These are phyloP conservation scores for Rheum nobile DNA, from an alignment of 148 eudicot genomes.

Conservation along the genomic window DNA sequence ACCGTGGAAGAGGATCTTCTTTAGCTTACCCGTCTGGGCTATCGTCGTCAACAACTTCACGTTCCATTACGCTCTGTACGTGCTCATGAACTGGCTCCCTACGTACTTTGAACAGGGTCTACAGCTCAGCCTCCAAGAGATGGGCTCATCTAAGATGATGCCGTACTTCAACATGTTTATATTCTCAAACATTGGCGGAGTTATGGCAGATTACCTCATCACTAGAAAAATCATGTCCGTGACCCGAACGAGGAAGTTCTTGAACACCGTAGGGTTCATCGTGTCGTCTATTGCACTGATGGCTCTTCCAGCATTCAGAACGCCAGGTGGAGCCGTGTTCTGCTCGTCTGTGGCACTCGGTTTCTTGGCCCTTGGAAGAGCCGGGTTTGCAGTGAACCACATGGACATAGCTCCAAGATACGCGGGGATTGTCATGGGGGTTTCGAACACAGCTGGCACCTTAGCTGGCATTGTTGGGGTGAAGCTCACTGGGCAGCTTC, in stretches of 20 bases:
- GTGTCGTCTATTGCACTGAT: constrained; percentile 74
- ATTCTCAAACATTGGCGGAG: constrained; percentile 78
- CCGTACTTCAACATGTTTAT: constrained; percentile 72
- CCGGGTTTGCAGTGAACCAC: constrained; percentile 95
- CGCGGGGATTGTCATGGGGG: constrained; percentile 96
- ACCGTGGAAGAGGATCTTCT: constrained; percentile 64
- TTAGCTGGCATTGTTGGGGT: constrained; percentile 91
- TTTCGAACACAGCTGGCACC: constrained; percentile 93
- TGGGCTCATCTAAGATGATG: constrained; percentile 91
- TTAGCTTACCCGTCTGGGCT: constrained; percentile 86
- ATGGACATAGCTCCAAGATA: constrained; percentile 97
- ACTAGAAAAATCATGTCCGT: constrained; percentile 59
- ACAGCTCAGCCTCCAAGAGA: constrained; percentile 78
- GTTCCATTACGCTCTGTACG: constrained; percentile 88
- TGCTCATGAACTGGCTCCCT: constrained; percentile 96
- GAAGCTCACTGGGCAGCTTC: constrained; percentile 74
- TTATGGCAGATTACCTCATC: constrained; percentile 69
- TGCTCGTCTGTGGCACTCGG: constrained; percentile 96
- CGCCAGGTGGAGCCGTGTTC: constrained; percentile 63
- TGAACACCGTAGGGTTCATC: constrained; percentile 70
- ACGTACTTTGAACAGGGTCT: constrained; percentile 87
- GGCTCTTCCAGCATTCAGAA: constrained; percentile 59
- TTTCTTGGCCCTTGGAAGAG: constrained; percentile 91
- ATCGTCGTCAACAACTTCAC: constrained; percentile 89
- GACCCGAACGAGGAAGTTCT: constrained; percentile 61